Evolutionary conservation across 305 asterid genomes (phyloP), one percentile per base, ranked within the genome.

Genomic region (Salvia sclarea): DNA sequence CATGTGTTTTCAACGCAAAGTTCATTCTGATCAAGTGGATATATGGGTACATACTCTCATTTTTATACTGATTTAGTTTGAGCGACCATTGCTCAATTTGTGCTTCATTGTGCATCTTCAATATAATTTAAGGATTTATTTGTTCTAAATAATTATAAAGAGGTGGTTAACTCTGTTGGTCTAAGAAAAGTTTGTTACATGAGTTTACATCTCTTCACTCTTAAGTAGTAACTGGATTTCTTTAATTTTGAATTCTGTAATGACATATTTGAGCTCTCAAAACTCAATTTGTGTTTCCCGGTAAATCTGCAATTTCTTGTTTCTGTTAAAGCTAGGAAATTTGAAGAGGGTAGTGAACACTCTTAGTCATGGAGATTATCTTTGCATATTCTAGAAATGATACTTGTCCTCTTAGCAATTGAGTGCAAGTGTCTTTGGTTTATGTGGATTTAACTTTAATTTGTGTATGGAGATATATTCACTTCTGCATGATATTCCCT

Each of bases 61-160:
- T 63, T 20, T 57, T 33, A 50, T 33, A 61, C 6, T 28, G 70
- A 18, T 64, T 59, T 62, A 37, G 63, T 50, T 13, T 17, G 44
- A 50, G 37, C 18, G 4, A 70, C 41, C 21, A 14, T 17, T 30
- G 24, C 47, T 45, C 33, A 28, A 37, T 61, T 12, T 24, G 45
- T n/a, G 52, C 25, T 45, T 71, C 41, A 45, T 38, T 44, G 64
- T 48, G 24, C 7, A 65, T 59, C 14, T 58, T 48, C 41, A 57
- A 5, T 1, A 50, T 24, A 13, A 43, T 45, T 71, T 56, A 17
- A 31, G 22, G 50, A 44, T 43, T 64, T 6, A 2, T 30, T 13
- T 40, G 57, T 22, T 61, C 25, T 56, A 11, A 47, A n/a, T 49
- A 52, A 38, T 18, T 52, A 13, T 37, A 57, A 18, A 54, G 35